Base-by-base conservation (phyloP, 202 grass and related monocot genomes). In the Setaria viridis region DNA sequence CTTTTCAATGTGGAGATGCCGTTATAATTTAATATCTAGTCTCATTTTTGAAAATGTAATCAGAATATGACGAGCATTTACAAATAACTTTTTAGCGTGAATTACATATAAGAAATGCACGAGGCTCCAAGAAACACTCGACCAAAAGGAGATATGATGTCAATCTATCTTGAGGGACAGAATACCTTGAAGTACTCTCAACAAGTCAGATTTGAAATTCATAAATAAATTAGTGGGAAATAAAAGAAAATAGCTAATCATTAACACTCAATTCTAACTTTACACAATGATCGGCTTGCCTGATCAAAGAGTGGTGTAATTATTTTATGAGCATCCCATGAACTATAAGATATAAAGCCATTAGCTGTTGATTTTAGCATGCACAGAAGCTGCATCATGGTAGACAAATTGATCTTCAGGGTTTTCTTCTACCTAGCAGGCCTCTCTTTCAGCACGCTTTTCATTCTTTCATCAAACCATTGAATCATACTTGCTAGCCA, bases 261-360 rank as follows among this genome's bases (percentile, higher is more conserved):
- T 72, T 32, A 82, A 19, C 9, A 13, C 2, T 57, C 4, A 72
- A 10, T 56, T 70, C n/a, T 57, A 70, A 45, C 34, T 17, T 48
- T 35, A 63, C 13, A 51, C 37, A 59, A 70, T 70, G 39, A 11
- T 71, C 9, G 1, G 25, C 25, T 39, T 35, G 14, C 25, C 37
- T 12, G 29, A 37, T 29, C 78, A 16, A 45, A 41, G 45, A 64
- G 15, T 32, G 15, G 51, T 41, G 39, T 76, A 82, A 87, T 32
- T 77, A 88, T 88, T 72, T 78, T 72, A 78, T 88, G 80, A 78
- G 2, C 55, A 78, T 78, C 46, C 48, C 33, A 78, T 77, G 86
- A 75, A 87, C 29, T 58, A 74, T 12, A 74, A 57, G 16, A 77
- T 43, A 1, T 47, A 72, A 62, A 47, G 1, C 15, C n/a, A 33